Base-by-base conservation (phyloP, 192 early-diverging fungal genomes). In the Funneliformis mosseae region DNA sequence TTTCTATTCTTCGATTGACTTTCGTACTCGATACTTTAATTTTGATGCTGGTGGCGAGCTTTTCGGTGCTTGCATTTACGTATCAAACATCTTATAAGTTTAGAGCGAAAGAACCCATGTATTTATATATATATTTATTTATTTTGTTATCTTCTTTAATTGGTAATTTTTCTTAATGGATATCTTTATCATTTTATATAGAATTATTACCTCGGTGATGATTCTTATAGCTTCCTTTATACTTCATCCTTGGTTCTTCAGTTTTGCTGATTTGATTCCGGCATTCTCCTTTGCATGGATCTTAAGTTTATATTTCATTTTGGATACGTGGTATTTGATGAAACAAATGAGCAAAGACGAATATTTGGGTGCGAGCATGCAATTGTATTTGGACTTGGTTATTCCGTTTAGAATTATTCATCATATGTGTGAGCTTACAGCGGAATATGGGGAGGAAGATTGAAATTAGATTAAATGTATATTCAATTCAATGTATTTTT, bases 261-360 rank as follows among this genome's bases (percentile, higher is more conserved):
- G 48, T 21, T n/a, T 79, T 33, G 14, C 25, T 11, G 78, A 79
- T 50, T 68, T 50, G n/a, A 39, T 79, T 9, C 18, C 39, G 14
- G 78, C 78, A 55, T 10, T 71, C 27, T 18, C 42, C 5, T 21
- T 79, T 41, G 42, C 78, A 39, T 25, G 38, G 12, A 0, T 61
- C 5, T 43, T 79, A 16, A 60, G 68, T n/a, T 16, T 59, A 9
- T 79, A 71, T n/a, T 70, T 79, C 42, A 59, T 79, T 21, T 33
- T 79, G n/a, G 78, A 79, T 46, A 46, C 42, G 5, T 79, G 64
- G 48, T 79, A 79, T 79, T 38, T 79, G 33, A 50, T 79, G 48
- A 28, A 69, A 60, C 70, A 10, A 25, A 69, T 79, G 78, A 79
- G 43, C 41, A 61, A 69, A 63, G 25, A 55, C 0, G 78, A 79